Conservation (phyloP, 1,139 yeast species). For the Candida dubliniensis region DNA sequence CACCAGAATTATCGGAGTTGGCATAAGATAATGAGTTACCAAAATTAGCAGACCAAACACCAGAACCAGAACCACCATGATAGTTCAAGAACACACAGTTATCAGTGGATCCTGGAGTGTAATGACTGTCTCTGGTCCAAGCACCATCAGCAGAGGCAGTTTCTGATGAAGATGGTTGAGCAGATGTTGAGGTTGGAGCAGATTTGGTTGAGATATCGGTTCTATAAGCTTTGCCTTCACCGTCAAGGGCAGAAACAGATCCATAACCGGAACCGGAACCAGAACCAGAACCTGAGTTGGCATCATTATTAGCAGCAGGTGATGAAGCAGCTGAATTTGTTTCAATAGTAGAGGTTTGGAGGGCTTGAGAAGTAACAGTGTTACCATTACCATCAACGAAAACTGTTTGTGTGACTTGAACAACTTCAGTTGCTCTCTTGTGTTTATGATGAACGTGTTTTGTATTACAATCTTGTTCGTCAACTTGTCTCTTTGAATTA, state of each 20-base stretch:
- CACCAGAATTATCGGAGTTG: constrained; percentile 69
- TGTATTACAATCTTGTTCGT: constrained; percentile 40
- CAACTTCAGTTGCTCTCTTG: constrained; percentile 59
- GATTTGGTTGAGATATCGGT: constrained; percentile 22
- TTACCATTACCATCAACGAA: constrained; percentile 58
- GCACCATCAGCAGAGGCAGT: constrained; percentile 43
- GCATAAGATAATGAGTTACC: constrained; percentile 92
- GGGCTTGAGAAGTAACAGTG: constrained; percentile 35
- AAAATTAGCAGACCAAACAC: constrained; percentile 77
- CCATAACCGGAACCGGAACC: not conserved
- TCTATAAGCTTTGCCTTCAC: constrained; percentile 16
- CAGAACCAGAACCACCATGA: constrained; percentile 82
- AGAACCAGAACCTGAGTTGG: constrained; percentile 30
- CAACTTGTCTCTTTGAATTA: constrained; percentile 27
- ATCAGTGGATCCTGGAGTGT: constrained; percentile 54
- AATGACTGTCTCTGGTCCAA: constrained; percentile 80
- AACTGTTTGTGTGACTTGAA: constrained; percentile 76
- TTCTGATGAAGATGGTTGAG: constrained; percentile 32
- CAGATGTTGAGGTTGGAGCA: constrained; percentile 27
- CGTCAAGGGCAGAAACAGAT: constrained; percentile 4
- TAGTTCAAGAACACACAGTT: constrained; percentile 84
- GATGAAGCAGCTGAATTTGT: constrained; percentile 9
- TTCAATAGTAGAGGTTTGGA: constrained; percentile 20
- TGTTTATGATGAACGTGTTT: constrained; percentile 60
- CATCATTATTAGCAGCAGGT: constrained; percentile 23